Evolutionary conservation across 2,329 filamentous ascomycete species (phyloP), one percentile per base, ranked within the genome.

Genomic region (Pseudopyricularia javanii): DNA sequence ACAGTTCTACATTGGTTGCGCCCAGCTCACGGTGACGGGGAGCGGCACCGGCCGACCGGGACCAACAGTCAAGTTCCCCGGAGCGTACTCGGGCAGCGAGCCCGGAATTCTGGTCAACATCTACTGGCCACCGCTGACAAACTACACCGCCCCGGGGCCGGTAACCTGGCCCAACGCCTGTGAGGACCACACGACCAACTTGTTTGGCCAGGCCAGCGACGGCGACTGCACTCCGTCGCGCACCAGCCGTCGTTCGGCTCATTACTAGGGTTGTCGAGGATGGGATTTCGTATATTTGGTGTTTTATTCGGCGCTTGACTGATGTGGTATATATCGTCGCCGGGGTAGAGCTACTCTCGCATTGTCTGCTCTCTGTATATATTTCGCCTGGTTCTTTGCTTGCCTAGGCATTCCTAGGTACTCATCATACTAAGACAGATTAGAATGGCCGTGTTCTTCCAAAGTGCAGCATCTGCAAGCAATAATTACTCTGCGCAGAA

Each of bases 131-230:
- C 60, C 57, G 8, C 62, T 63, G 1, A 63, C 58, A 24, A 63
- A 53, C 57, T 68, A 68, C 60, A 58, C 54, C 20, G 59, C 64
- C 15, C 63, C 66, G 7, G 66, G 66, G 28, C 66, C 65, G 50
- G 58, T 32, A 55, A 57, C 59, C 54, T 69, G 66, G 65, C 66
- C 66, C 57, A 61, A 59, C 53, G 54, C 53, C 28, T 68, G 66
- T 55, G 62, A 64, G 59, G 66, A 68, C 55, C 65, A 68, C 61
- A 68, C 66, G 37, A 61, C 64, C 58, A 68, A 68, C 65, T 56
- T 62, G 4, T 58, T 56, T 26, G 66, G 64, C 12, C 59, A 63
- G 61, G 49, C 58, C 22, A 61, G 55, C 50, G 66, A 68, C 33
- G 66, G 66, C 47, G 65, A 68, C 62, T 68, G 66, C 64, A 67